Percentiles rank a stretch among this genome's conserved stretches.
Conservation (phyloP, 257 asterid species). For the Striga asiatica region DNA sequence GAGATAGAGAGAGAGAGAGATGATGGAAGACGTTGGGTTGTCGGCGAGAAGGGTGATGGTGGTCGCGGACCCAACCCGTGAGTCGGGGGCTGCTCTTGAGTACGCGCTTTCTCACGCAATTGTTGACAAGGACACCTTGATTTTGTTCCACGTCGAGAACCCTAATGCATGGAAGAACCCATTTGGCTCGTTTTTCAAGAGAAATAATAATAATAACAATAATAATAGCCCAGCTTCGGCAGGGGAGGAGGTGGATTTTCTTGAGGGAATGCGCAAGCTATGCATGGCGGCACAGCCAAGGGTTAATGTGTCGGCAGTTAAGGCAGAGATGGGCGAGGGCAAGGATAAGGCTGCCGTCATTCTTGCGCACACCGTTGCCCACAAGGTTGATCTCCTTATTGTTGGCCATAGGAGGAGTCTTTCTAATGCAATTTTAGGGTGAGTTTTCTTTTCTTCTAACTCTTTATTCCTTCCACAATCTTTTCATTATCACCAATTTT, state of each 20-base stretch:
- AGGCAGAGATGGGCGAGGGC: constrained; percentile 36
- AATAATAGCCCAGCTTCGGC: constrained; percentile 8
- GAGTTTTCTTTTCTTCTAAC: constrained; percentile 6
- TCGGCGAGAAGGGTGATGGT: constrained; percentile 58
- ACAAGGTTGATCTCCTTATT: constrained; percentile 43
- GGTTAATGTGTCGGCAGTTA: constrained; percentile 32
- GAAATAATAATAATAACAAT: too few relatives aligned
- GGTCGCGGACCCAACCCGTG: constrained; percentile 63
- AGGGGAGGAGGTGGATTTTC: constrained; percentile 27
- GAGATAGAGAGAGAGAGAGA: too few relatives aligned
- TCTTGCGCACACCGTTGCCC: constrained; percentile 28
- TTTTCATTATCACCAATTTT: background rate
- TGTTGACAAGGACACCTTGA: constrained; percentile 36
- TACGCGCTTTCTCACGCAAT: constrained; percentile 57
- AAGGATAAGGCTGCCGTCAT: constrained; percentile 56
- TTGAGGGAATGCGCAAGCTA: constrained; percentile 43
- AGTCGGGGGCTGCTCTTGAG: constrained; percentile 59
- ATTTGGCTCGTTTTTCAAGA: constrained; percentile 33
- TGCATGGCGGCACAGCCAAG: constrained; percentile 33
- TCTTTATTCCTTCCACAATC: background rate
- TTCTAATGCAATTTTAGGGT: constrained; percentile 52
- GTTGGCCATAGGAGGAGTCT: constrained; percentile 49
- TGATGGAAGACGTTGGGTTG: constrained; percentile 30
- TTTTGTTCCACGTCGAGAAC: constrained; percentile 43
- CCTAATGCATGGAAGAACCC: constrained; percentile 47